These are phyloP conservation scores for Torrubiella hemipterigena DNA, from an alignment of 2,329 filamentous ascomycete species.

Conservation along the genomic window DNA sequence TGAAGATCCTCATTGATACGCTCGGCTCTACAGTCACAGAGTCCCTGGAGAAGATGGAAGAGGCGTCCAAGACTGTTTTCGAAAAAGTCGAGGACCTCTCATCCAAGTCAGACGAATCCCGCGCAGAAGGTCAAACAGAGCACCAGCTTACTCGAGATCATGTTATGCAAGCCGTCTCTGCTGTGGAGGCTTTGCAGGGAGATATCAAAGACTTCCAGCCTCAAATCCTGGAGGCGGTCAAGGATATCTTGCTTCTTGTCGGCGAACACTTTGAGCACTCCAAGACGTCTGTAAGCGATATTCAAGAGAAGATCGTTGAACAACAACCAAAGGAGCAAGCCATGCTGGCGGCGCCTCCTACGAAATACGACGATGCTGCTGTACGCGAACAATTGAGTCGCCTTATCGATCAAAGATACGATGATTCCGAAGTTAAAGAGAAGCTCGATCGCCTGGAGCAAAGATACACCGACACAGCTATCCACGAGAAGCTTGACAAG, in stretches of 20 bases:
- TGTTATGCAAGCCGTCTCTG: constrained; percentile 59
- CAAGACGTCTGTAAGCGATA: constrained; percentile 46
- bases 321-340: constrained; percentile 47
- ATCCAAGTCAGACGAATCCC: constrained; percentile 61
- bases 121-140: constrained; percentile 62
- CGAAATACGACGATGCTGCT: constrained; percentile 47
- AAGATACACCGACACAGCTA: constrained; percentile 43
- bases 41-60: constrained; percentile 73
- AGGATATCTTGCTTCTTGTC: constrained; percentile 73
- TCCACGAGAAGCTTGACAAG: constrained; percentile 27
- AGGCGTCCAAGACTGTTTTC: constrained; percentile 80
- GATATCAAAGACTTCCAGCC: constrained; percentile 77
- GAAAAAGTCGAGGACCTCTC: constrained; percentile 70
- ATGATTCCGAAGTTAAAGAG: constrained; percentile 16
- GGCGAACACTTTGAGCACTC: constrained; percentile 83
- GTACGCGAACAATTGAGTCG: constrained; percentile 39
- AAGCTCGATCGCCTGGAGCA: constrained; percentile 28
- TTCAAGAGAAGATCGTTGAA: constrained; percentile 50
- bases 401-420: constrained; percentile 19
- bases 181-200: constrained; percentile 64
- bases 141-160: constrained; percentile 76
- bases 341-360: constrained; percentile 37
- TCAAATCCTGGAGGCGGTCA: constrained; percentile 74
- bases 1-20: constrained; percentile 76
- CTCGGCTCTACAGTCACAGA: constrained; percentile 72